Evolutionary conservation across 176 grass and related monocot species (phyloP).

Genomic region (Zea luxurians): DNA sequence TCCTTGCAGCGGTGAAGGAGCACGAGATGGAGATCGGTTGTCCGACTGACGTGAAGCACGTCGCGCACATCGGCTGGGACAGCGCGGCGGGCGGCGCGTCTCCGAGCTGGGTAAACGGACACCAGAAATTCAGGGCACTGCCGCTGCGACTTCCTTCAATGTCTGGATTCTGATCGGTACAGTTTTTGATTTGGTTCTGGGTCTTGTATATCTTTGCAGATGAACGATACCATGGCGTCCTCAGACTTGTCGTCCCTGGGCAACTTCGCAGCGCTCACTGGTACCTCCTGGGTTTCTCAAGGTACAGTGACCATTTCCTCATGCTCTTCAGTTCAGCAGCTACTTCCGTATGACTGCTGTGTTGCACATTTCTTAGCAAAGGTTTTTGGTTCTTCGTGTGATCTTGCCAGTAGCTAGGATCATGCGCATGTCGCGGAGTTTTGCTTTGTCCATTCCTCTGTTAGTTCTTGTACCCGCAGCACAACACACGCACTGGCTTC

Average conservation of each 20-base stretch:
- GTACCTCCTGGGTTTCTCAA: constrained; percentile 67
- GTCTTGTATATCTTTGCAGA: constrained; percentile 19
- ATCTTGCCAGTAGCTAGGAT: not conserved
- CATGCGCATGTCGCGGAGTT: no score
- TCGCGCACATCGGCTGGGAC: constrained; percentile 71
- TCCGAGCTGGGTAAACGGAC: constrained; percentile 60
- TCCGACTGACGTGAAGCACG: constrained; percentile 72
- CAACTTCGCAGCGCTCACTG: constrained; percentile 46
- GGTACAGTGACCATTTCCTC: constrained; percentile 30
- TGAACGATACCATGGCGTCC: constrained; percentile 41
- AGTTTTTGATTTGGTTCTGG: not conserved
- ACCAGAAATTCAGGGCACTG: not conserved
- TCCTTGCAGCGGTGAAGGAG: constrained; percentile 59
- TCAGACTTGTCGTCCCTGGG: constrained; percentile 41
- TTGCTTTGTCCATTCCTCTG: no score
- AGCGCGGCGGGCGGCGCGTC: constrained; percentile 29
- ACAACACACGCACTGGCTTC: no score
- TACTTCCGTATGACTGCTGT: not conserved
- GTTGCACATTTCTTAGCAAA: no score
- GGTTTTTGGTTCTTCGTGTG: no score
- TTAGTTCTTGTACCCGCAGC: no score
- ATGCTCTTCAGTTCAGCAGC: not conserved
- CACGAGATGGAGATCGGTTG: constrained; percentile 69
- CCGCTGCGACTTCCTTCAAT: not conserved
- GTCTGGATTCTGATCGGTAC: not conserved